Evolutionary conservation across 2,329 filamentous ascomycete genomes (phyloP).

Genomic region (Rugonectria rugulosa): DNA sequence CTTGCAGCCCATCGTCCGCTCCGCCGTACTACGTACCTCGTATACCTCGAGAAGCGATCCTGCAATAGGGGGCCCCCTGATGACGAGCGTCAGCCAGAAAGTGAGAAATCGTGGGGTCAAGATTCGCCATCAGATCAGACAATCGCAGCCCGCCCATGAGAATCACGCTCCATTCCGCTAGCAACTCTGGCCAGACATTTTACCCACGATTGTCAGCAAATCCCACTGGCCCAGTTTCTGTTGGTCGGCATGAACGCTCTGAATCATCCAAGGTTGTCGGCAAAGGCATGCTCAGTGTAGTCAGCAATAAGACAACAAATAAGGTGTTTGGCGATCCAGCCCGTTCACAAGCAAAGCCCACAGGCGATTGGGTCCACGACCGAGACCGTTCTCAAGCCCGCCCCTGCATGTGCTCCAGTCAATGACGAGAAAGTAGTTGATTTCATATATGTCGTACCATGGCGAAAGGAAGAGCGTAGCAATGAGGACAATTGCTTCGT

Average conservation of each 20-base stretch:
- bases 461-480: slow-evolving; percentile 67
- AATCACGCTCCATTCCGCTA: slow-evolving; percentile 67
- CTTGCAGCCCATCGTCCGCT: slow-evolving; percentile 54
- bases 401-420: too few species aligned
- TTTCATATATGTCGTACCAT: slow-evolving; percentile 61
- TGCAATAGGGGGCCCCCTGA: slow-evolving; percentile 63
- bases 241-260: slow-evolving; percentile 66
- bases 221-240: slow-evolving; percentile 65
- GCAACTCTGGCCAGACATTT: slow-evolving; percentile 62
- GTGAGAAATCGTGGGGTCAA: neutral
- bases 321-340: slow-evolving; percentile 64
- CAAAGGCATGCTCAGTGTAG: slow-evolving; percentile 64
- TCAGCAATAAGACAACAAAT: slow-evolving; percentile 57
- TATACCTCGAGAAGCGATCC: slow-evolving; percentile 64
- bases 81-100: slow-evolving; percentile 16
- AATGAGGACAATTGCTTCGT: slow-evolving; percentile 62
- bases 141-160: slow-evolving; percentile 66
- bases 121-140: slow-evolving; percentile 63
- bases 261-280: slow-evolving; percentile 60
- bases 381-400: slow-evolving; percentile 63
- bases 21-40: too few species aligned
- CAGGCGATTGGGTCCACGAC: slow-evolving; percentile 62
- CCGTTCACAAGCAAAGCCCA: slow-evolving; percentile 59
- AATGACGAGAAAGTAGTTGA: slow-evolving; percentile 60
- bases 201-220: slow-evolving; percentile 68